These are phyloP conservation scores for Claviceps sp. DNA, from an alignment of 2,329 filamentous ascomycete genomes.

Conservation along the genomic window DNA sequence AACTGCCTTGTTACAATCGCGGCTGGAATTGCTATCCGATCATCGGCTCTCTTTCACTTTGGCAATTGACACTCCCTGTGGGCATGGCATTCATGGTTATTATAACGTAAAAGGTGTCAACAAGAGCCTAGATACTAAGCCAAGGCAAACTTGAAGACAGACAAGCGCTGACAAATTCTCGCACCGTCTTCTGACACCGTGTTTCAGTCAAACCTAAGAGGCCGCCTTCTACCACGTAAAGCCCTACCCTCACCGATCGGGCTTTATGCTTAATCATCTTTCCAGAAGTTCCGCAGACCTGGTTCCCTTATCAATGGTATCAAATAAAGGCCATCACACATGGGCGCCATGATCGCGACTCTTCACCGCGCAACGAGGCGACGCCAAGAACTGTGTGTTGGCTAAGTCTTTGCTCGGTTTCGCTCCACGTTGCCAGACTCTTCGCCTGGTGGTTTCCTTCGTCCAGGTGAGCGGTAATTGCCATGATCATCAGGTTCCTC, in stretches of 20 bases:
- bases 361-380: not conserved
- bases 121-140: not conserved
- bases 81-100: not conserved
- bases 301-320: not conserved
- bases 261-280: not conserved
- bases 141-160: not conserved
- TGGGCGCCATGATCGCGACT: not conserved
- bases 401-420: constrained; percentile 6
- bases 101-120: not conserved
- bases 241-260: constrained; percentile 4
- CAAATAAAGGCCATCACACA: not conserved
- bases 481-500: constrained; percentile 19
- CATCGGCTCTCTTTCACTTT: not conserved
- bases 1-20: no score
- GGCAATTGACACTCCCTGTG: not conserved
- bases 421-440: constrained; percentile 9
- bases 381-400: not conserved
- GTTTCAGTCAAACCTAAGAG: not conserved
- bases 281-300: not conserved
- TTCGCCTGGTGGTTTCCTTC: constrained; percentile 3
- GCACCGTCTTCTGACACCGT: not conserved
- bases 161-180: not conserved
- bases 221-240: not conserved
- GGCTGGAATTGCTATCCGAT: no score
- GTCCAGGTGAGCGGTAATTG: constrained; percentile 10